Percentiles rank a stretch among this genome's conserved stretches.
These are phyloP conservation scores for Trifolium pratense DNA, from an alignment of 306 rosid genomes.

Conservation along the genomic window DNA sequence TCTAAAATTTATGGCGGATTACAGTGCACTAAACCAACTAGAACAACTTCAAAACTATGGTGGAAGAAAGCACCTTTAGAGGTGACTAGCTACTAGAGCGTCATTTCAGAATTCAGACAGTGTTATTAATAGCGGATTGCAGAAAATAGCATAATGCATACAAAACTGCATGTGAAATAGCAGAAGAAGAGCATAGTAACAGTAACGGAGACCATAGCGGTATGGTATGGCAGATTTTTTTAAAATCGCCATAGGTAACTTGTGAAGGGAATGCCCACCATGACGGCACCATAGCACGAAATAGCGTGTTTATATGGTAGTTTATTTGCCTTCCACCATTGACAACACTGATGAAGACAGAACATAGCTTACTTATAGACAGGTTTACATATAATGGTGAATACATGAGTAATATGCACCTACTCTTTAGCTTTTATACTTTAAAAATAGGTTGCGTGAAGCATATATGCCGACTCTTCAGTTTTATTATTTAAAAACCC, in stretches of 20 bases:
- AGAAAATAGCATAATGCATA: background rate
- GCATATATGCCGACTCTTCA: background rate
- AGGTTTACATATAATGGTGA: background rate
- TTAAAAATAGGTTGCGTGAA: background rate
- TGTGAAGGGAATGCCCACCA: too few species aligned
- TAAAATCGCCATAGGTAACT: too few species aligned
- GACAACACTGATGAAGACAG: too few species aligned
- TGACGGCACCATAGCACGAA: too few species aligned
- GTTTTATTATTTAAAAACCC: background rate
- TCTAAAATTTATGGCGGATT: background rate
- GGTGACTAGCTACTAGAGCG: background rate
- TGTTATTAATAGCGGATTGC: background rate
- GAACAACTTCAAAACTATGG: background rate
- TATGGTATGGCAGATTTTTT: too few species aligned
- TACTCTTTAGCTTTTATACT: too few species aligned
- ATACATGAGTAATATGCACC: too few species aligned
- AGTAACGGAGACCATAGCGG: too few species aligned
- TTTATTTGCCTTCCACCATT: too few species aligned
- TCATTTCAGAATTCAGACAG: too few species aligned
- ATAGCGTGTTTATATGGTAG: too few species aligned
- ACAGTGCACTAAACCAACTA: background rate
- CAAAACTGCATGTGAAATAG: background rate
- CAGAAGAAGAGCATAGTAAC: background rate
- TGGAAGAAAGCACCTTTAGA: background rate
- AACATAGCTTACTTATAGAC: background rate